phyloP scores from a whole-genome alignment of 2,329 filamentous ascomycete genomes.

The Karstenula rhodostoma region DNA sequence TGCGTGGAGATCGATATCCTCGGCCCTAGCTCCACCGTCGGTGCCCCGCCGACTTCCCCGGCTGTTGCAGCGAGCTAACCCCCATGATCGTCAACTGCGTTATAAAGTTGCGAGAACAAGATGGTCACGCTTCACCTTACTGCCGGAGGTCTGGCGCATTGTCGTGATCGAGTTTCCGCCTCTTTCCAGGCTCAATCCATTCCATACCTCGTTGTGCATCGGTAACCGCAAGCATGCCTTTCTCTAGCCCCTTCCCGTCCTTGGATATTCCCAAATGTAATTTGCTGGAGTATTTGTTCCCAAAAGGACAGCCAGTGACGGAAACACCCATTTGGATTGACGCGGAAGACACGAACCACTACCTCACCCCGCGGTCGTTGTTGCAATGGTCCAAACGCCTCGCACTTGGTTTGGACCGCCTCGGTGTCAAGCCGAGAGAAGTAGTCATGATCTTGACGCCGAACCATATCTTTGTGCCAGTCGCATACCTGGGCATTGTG shows the following conservation, averaged over 20 bases:
- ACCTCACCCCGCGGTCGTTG: constrained; percentile 56
- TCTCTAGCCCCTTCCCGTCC: constrained; percentile 53
- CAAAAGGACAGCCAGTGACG: constrained; percentile 35
- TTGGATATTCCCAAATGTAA: constrained; percentile 58
- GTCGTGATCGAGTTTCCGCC: not conserved
- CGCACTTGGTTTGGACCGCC: constrained; percentile 55
- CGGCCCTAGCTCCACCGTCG: constrained; percentile 27
- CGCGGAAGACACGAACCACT: constrained; percentile 52
- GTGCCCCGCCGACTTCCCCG: constrained; percentile 29
- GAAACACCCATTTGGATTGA: constrained; percentile 62
- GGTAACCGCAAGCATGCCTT: constrained; percentile 45
- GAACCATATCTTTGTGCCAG: constrained; percentile 63
- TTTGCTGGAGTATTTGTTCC: constrained; percentile 47
- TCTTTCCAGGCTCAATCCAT: constrained; percentile 12
- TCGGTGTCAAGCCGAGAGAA: constrained; percentile 57
- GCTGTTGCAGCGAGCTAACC: constrained; percentile 25
- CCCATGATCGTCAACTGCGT: constrained; percentile 16
- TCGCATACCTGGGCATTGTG: constrained; percentile 61
- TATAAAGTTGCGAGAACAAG: constrained; percentile 22
- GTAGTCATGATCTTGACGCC: constrained; percentile 62
- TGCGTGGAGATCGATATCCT: constrained; percentile 38
- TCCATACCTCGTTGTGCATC: not conserved
- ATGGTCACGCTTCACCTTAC: constrained; percentile 15
- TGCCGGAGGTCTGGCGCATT: constrained; percentile 14
- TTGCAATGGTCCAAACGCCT: constrained; percentile 61